Evolutionary conservation across 2,329 filamentous ascomycete genomes (phyloP), one percentile per base, ranked within the genome.

Genomic region (Dothistroma pini): DNA sequence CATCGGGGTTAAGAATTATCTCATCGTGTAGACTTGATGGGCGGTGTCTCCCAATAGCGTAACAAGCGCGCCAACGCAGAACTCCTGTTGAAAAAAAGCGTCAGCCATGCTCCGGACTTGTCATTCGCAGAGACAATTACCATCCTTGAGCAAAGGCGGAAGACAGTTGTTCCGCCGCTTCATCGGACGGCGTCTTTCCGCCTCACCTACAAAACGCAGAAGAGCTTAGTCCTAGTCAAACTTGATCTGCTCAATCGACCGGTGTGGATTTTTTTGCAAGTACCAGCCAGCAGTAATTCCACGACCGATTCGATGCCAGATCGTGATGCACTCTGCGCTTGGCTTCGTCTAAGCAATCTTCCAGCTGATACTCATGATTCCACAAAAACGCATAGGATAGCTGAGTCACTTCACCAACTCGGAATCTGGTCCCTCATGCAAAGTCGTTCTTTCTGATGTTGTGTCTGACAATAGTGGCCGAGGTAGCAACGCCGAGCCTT

Each of bases 231-330:
- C 10, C 38, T n/a, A n/a, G n/a, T n/a, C n/a, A n/a, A n/a, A n/a
- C n/a, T n/a, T n/a, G n/a, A n/a, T n/a, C n/a, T n/a, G 21, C 91
- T 81, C 52, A 91, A 77, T 58, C 81, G 80, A 63, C 86, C 85
- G 59, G 85, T 83, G 22, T 81, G 79, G 55, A 90, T 86, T 73
- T 89, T 90, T 48, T n/a, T n/a, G 77, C 77, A 10, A 91, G 76
- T 34, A 89, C 85, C 51, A 91, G 76, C 88, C 89, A 91, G 48
- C 87, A 89, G 67, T 89, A 79, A 71, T 91, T 92, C 88, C 89
- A 91, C 71, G 87, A 90, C 25, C 86, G 81, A 67, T 86, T 86
- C 65, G 86, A 88, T 19, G 81, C 77, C 0, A 87, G 86, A 64
- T 91, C 89, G 31, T 76, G 78, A 58, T 82, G 79, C 2, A 91